Percentiles rank a stretch among this genome's conserved stretches.
Evolutionary conservation across 805 yeast species (phyloP).

Genomic region (Saturnispora serradocipensis): DNA sequence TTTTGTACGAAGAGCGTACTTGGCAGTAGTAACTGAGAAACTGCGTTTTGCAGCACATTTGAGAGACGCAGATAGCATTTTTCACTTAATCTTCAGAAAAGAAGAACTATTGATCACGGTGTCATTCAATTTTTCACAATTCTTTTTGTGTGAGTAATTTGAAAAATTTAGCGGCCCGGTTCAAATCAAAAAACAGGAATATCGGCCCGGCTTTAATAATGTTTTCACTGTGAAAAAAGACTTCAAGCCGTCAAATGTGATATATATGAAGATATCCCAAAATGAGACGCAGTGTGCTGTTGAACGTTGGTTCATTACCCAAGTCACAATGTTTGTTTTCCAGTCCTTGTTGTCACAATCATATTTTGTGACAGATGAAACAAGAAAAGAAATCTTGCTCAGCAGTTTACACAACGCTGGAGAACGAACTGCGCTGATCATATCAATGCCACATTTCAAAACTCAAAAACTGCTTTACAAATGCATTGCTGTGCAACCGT

Average conservation of each 20-base stretch:
- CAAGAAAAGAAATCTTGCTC: background rate
- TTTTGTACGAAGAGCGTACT: background rate
- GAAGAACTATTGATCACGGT: background rate
- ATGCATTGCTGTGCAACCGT: no score
- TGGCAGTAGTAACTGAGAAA: background rate
- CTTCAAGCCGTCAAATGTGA: background rate
- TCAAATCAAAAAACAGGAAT: background rate
- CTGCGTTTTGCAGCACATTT: background rate
- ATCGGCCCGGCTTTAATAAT: background rate
- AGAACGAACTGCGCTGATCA: no score
- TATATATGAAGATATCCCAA: no score
- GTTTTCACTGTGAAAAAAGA: no score
- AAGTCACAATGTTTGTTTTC: no score
- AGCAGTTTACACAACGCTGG: background rate
- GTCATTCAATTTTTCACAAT: background rate
- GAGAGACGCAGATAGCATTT: conserved; percentile 3
- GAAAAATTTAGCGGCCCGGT: background rate
- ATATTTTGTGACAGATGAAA: background rate
- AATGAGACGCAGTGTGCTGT: no score
- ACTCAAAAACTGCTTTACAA: no score
- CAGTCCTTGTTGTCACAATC: background rate
- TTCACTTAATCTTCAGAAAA: background rate
- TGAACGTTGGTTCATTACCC: no score
- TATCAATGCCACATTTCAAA: no score
- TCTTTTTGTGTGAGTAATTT: conserved; percentile 3